Evolutionary conservation across 1,139 yeast genomes (phyloP).

Genomic region (Taphrina confusa): DNA sequence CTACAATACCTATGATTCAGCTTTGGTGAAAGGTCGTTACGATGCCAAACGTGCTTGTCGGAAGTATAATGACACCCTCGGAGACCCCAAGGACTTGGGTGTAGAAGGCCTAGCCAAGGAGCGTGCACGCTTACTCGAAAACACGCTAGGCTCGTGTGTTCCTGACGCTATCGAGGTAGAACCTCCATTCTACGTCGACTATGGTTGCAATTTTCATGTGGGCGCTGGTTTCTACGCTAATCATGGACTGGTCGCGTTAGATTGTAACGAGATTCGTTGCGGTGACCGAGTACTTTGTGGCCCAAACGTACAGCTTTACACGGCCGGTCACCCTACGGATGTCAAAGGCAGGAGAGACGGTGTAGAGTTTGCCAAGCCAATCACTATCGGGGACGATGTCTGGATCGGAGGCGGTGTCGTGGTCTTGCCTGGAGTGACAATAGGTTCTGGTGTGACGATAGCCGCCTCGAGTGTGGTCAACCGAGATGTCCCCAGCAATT

Average conservation of each 20-base stretch:
- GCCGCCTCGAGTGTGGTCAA: slow-evolving; percentile 69
- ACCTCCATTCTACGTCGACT: slow-evolving; percentile 58
- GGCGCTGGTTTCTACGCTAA: slow-evolving; percentile 56
- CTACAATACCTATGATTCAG: slow-evolving; percentile 20
- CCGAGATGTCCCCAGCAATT: slow-evolving; percentile 14
- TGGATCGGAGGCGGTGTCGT: slow-evolving; percentile 65
- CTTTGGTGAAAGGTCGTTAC: slow-evolving; percentile 17
- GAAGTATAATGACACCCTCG: slow-evolving; percentile 26
- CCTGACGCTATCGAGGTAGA: slow-evolving; percentile 53
- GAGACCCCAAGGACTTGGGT: slow-evolving; percentile 42
- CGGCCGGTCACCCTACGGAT: slow-evolving; percentile 67
- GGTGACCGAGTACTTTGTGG: slow-evolving; percentile 65
- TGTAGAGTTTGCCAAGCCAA: slow-evolving; percentile 59
- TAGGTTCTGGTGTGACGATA: slow-evolving; percentile 63
- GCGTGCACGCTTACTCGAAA: slow-evolving; percentile 42
- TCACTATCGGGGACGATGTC: slow-evolving; percentile 61
- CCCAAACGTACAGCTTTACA: slow-evolving; percentile 61
- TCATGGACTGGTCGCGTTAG: slow-evolving; percentile 60
- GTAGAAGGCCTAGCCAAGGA: slow-evolving; percentile 20
- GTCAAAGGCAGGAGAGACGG: slow-evolving; percentile 52
- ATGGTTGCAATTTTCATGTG: slow-evolving; percentile 56
- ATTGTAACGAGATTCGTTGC: slow-evolving; percentile 61
- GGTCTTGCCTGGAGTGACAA: slow-evolving; percentile 65
- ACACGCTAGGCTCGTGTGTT: slow-evolving; percentile 48
- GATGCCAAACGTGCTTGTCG: slow-evolving; percentile 28